Evolutionary conservation across 2,329 filamentous ascomycete genomes (phyloP).

Genomic region (Magnaporthiopsis poae): DNA sequence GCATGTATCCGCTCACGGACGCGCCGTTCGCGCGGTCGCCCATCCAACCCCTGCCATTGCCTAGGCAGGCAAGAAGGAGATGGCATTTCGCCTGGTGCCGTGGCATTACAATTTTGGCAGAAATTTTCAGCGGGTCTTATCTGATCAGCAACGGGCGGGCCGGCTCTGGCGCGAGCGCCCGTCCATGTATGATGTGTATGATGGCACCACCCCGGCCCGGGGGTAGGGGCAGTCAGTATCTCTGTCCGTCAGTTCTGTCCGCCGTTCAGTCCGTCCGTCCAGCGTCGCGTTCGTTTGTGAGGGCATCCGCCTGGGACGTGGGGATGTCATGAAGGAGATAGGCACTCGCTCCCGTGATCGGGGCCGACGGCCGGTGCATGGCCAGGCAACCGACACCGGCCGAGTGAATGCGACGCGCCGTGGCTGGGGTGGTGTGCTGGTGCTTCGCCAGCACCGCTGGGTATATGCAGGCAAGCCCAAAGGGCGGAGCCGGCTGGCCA

Average conservation of each 20-base stretch:
- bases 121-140: background rate
- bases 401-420: background rate
- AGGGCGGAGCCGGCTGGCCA: background rate
- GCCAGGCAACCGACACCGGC: background rate
- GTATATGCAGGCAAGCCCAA: background rate
- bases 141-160: background rate
- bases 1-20: background rate
- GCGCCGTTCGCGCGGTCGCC: background rate
- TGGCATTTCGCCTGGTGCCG: background rate
- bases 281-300: background rate
- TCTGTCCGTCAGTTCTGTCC: background rate
- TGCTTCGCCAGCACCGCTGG: background rate
- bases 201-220: background rate
- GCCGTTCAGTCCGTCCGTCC: background rate
- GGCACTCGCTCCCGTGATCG: background rate
- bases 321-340: background rate
- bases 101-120: background rate
- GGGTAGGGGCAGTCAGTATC: background rate
- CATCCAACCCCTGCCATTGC: background rate
- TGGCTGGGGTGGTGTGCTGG: background rate
- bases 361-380: background rate
- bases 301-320: background rate
- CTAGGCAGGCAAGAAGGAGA: background rate
- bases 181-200: background rate
- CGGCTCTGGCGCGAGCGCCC: background rate